A percentile compares a stretch with the other conserved stretches of the same genome.
These are phyloP conservation scores for Hyphochytrium catenoides DNA, from an alignment of 352 stramenopile species.

Conservation along the genomic window DNA sequence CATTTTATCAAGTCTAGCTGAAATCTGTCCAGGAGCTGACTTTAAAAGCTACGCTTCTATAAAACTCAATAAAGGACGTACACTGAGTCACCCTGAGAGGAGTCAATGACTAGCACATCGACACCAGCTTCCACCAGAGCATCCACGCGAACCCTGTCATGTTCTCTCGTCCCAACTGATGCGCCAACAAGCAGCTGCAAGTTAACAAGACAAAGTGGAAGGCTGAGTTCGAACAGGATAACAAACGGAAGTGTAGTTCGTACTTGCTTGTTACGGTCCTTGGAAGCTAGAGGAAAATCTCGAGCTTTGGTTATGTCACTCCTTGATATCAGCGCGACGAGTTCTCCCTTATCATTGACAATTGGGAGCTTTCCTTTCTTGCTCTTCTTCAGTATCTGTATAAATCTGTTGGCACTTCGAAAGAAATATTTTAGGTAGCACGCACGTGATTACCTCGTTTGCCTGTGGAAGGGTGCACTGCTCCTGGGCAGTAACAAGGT, in stretches of 20 bases:
- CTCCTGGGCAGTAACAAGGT: slow-evolving; percentile 80
- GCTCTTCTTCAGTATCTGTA: slow-evolving; percentile 86
- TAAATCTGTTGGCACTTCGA: no score
- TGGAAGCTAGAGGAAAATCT: slow-evolving; percentile 88
- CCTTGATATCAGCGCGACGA: slow-evolving; percentile 93
- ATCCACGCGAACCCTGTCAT: slow-evolving; percentile 79
- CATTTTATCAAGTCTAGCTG: slow-evolving; percentile 70
- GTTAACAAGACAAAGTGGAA: no score
- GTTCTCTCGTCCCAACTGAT: slow-evolving; percentile 90
- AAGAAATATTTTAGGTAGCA: no score
- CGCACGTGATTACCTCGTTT: no score
- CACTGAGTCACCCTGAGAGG: slow-evolving; percentile 93
- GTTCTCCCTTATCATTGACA: slow-evolving; percentile 89
- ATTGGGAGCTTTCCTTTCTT: slow-evolving; percentile 99
- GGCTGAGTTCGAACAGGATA: no score
- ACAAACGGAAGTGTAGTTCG: no score
- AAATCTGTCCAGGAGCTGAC: no score
- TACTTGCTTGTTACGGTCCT: slow-evolving; percentile 94
- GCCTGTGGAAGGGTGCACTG: slow-evolving; percentile 82
- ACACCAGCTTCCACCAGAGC: slow-evolving; percentile 79
- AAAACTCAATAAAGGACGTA: slow-evolving; percentile 75
- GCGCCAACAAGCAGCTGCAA: slow-evolving; percentile 92
- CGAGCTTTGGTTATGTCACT: slow-evolving; percentile 94
- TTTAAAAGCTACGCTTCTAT: slow-evolving; percentile 5
- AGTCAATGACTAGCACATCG: slow-evolving; percentile 99